A percentile compares a stretch with the other conserved stretches of the same genome.
Evolutionary conservation across 331 rosid species (phyloP).

Genomic region (Dryas integrifolia): DNA sequence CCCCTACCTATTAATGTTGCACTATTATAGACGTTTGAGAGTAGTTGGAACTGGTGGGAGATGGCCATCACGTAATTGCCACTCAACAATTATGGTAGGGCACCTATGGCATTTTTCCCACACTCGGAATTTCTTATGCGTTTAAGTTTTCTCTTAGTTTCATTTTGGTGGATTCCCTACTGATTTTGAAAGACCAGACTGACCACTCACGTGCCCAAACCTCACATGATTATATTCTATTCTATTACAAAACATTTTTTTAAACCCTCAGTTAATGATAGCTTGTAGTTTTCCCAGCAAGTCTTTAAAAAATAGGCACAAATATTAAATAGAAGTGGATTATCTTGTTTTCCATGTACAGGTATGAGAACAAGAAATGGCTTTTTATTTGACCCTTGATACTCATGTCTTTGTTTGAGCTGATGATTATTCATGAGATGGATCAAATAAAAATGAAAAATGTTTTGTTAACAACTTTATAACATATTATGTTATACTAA

Average conservation of each 20-base stretch:
- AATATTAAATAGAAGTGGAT: not conserved
- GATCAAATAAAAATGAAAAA: too few species aligned
- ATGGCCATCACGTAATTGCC: slow-evolving; percentile 39
- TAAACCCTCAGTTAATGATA: too few species aligned
- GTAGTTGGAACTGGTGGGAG: slow-evolving; percentile 46
- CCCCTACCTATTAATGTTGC: not conserved
- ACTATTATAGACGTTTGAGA: slow-evolving; percentile 22
- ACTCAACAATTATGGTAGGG: slow-evolving; percentile 37
- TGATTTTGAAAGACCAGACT: not conserved
- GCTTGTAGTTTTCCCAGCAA: too few species aligned
- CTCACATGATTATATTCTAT: too few species aligned
- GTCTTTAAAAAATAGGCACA: not conserved
- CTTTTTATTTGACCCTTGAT: not conserved
- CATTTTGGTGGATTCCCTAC: slow-evolving; percentile 4
- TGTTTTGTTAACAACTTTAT: not conserved
- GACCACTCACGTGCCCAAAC: too few species aligned
- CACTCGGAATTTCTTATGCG: slow-evolving; percentile 14
- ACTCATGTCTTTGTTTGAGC: not conserved
- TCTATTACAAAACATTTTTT: too few species aligned
- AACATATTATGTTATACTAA: too few species aligned
- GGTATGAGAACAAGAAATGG: slow-evolving; percentile 8
- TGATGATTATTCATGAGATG: not conserved
- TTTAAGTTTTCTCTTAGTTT: slow-evolving; percentile 1
- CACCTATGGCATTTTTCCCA: slow-evolving; percentile 21
- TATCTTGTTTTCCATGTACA: not conserved